Conservation (phyloP, 805 yeast species). For the Teunomyces barrocoloradensis region DNA sequence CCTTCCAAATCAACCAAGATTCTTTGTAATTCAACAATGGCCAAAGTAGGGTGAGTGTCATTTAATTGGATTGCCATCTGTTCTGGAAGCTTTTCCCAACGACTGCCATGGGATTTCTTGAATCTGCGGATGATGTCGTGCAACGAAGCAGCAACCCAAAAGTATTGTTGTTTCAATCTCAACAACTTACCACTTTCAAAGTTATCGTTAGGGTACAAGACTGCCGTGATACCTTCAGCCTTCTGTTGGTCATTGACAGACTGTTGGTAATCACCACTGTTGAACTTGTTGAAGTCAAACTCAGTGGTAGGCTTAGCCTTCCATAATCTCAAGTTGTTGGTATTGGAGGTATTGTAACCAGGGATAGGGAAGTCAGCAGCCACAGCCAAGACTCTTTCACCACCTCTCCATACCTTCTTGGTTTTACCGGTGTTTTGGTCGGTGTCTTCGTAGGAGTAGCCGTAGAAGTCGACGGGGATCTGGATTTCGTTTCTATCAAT, state of each 20-base stretch:
- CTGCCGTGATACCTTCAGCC: conserved; percentile 92
- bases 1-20: conserved; percentile 81
- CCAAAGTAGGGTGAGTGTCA: conserved; percentile 93
- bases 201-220: conserved; percentile 90
- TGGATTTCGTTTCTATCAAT: conserved; percentile 82
- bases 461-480: conserved; percentile 88
- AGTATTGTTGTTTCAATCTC: conserved; percentile 91
- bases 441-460: conserved; percentile 60
- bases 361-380: conserved; percentile 94
- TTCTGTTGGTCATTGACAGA: conserved; percentile 82
- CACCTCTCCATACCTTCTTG: conserved; percentile 76
- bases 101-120: conserved; percentile 64
- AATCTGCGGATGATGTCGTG: conserved; percentile 89
- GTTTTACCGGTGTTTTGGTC: conserved; percentile 55
- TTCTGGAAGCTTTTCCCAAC: conserved; percentile 83
- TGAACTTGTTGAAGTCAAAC: conserved; percentile 87
- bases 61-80: conserved; percentile 89
- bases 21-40: conserved; percentile 86
- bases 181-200: conserved; percentile 88
- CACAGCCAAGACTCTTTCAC: conserved; percentile 84
- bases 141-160: conserved; percentile 94
- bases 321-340: conserved; percentile 90
- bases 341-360: conserved; percentile 78
- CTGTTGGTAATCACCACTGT: conserved; percentile 83
- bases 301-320: conserved; percentile 85